A percentile compares a stretch with the other conserved stretches of the same genome.
These are phyloP conservation scores for Nothophytophthora sp. DNA, from an alignment of 352 stramenopile genomes.

Conservation along the genomic window DNA sequence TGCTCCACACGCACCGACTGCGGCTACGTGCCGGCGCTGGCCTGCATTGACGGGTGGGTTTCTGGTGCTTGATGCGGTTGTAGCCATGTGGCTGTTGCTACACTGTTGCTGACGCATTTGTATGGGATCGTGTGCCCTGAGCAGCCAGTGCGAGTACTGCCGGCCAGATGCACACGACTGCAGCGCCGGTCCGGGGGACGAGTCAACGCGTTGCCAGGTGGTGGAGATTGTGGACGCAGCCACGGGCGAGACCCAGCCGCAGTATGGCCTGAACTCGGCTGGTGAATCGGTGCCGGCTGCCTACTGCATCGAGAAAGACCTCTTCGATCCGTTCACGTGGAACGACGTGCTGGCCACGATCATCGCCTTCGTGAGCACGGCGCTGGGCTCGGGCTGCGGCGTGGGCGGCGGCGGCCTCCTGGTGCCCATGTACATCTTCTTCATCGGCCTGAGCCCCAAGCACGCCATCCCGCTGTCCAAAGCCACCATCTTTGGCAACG, in stretches of 20 bases:
- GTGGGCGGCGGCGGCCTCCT: slow-evolving; percentile 96
- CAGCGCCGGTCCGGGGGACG: slow-evolving; percentile 35
- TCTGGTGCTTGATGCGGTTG: no score
- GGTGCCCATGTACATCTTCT: slow-evolving; percentile 97
- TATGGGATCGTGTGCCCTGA: slow-evolving; percentile 1
- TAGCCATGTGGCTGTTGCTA: no score
- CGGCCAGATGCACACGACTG: slow-evolving; percentile 55
- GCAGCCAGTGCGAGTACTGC: slow-evolving; percentile 75
- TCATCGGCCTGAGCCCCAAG: slow-evolving; percentile 93
- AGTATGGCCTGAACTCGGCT: slow-evolving; percentile 30
- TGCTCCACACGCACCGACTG: slow-evolving; percentile 64
- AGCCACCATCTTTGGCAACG: slow-evolving; percentile 97
- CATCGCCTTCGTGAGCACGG: slow-evolving; percentile 81
- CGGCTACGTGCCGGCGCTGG: slow-evolving; percentile 72
- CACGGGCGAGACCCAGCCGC: slow-evolving; percentile 38
- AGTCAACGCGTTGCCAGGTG: slow-evolving; percentile 64
- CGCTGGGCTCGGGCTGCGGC: slow-evolving; percentile 90
- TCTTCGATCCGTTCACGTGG: slow-evolving; percentile 77
- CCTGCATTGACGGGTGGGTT: slow-evolving; percentile 66
- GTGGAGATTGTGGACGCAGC: slow-evolving; percentile 27
- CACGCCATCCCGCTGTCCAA: slow-evolving; percentile 97
- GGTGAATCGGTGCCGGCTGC: slow-evolving; percentile 39
- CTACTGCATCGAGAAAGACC: slow-evolving; percentile 82
- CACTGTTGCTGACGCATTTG: no score
- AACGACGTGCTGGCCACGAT: slow-evolving; percentile 68